A percentile compares a stretch with the other conserved stretches of the same genome.
Conservation (phyloP, 257 asterid genomes). For the Salvia hispanica region DNA sequence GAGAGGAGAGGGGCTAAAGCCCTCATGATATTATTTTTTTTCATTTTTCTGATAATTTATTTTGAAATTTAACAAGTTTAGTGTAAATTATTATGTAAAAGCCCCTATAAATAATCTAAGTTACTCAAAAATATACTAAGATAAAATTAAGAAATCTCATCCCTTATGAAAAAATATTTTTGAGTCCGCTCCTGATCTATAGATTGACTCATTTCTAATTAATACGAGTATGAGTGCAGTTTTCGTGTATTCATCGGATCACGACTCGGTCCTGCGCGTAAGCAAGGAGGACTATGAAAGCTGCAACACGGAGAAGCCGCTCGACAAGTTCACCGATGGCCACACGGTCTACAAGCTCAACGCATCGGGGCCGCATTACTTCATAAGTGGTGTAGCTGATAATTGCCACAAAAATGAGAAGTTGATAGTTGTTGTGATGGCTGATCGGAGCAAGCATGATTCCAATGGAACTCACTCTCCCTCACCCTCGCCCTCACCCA, state of each 20-base stretch:
- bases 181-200: too few species aligned
- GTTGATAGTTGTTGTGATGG: conserved; percentile 63
- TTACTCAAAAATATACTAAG: too few species aligned
- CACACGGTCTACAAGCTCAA: conserved; percentile 46
- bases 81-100: too few species aligned
- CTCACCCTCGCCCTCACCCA: conserved; percentile 21
- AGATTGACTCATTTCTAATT: too few species aligned
- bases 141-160: too few species aligned
- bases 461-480: conserved; percentile 39
- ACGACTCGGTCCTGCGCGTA: conserved; percentile 71
- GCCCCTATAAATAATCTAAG: too few species aligned
- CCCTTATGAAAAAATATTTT: too few species aligned
- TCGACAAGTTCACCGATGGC: conserved; percentile 56
- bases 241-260: conserved; percentile 52
- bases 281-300: conserved; percentile 54
- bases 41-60: too few species aligned
- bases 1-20: too few species aligned
- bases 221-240: conserved; percentile 42
- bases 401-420: conserved; percentile 73
- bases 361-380: conserved; percentile 67
- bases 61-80: too few species aligned
- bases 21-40: too few species aligned
- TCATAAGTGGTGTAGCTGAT: conserved; percentile 73
- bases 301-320: conserved; percentile 55
- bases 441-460: conserved; percentile 48